phyloP scores from a whole-genome alignment of 129 eudicot species.

The Heracleum sosnowskyi region DNA sequence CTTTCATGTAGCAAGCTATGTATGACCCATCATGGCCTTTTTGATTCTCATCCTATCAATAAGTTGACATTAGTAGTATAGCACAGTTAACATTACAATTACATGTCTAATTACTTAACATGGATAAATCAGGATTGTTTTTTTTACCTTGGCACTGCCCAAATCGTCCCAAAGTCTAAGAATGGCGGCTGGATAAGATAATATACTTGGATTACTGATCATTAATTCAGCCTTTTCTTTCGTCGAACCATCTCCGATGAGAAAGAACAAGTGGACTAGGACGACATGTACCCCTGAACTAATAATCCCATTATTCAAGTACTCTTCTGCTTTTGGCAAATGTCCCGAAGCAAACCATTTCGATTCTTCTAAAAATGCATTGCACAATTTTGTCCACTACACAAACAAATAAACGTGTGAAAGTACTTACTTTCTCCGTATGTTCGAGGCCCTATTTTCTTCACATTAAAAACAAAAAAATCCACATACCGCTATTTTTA shows the following conservation, averaged over 20 bases:
- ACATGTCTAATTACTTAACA: background rate
- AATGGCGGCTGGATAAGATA: background rate
- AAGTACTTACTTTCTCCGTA: background rate
- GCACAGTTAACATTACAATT: background rate
- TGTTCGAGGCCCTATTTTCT: background rate
- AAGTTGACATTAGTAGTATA: background rate
- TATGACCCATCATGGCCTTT: slow-evolving; percentile 1
- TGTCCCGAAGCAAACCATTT: slow-evolving; percentile 5
- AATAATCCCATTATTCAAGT: slow-evolving; percentile 4
- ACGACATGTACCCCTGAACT: slow-evolving; percentile 6
- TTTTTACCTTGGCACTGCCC: slow-evolving; percentile 11
- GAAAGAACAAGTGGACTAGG: slow-evolving; percentile 5
- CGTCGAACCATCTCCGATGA: slow-evolving; percentile 4
- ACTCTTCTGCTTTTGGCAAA: background rate
- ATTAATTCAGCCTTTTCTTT: background rate
- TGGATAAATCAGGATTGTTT: background rate
- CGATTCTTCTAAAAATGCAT: slow-evolving; percentile 4
- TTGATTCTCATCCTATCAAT: background rate
- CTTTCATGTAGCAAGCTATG: background rate
- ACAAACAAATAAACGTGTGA: background rate
- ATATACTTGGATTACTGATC: background rate
- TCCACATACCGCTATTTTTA: background rate
- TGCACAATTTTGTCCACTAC: background rate
- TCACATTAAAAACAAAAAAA: background rate
- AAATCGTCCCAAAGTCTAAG: slow-evolving; percentile 5